phyloP scores from a whole-genome alignment of 2,329 filamentous ascomycete genomes.

The Leptographium flavum region DNA sequence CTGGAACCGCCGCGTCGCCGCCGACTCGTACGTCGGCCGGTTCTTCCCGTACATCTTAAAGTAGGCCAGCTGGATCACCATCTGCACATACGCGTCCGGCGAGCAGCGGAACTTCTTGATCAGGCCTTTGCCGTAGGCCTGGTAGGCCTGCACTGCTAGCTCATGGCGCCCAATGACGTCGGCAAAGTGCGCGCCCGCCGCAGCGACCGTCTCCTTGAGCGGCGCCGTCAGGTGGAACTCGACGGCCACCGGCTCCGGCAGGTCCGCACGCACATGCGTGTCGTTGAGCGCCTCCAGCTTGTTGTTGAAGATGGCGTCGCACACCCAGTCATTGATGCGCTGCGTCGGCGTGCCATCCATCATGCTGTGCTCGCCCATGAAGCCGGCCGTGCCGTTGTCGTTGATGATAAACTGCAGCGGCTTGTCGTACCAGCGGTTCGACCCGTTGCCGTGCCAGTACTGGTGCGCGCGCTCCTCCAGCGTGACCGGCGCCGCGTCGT shows the following conservation, averaged over 20 bases:
- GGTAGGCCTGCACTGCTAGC: slow-evolving; percentile 85
- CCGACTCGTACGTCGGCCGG: slow-evolving; percentile 94
- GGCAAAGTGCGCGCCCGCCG: slow-evolving; percentile 65
- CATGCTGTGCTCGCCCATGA: slow-evolving; percentile 98
- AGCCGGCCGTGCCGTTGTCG: slow-evolving; percentile 93
- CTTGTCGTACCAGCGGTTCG: slow-evolving; percentile 97
- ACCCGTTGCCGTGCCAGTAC: slow-evolving; percentile 96
- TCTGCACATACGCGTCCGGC: slow-evolving; percentile 93
- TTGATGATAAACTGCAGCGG: slow-evolving; percentile 96
- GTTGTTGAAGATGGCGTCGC: slow-evolving; percentile 83
- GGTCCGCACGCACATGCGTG: slow-evolving; percentile 60
- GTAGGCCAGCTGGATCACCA: slow-evolving; percentile 97
- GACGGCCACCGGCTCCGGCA: slow-evolving; percentile 67
- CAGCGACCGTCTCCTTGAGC: slow-evolving; percentile 63
- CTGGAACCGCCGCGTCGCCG: slow-evolving; percentile 88
- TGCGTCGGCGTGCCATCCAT: slow-evolving; percentile 99
- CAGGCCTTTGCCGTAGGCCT: slow-evolving; percentile 92
- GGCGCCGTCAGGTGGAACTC: slow-evolving; percentile 65
- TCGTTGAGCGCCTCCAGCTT: slow-evolving; percentile 74
- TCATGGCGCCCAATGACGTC: slow-evolving; percentile 77
- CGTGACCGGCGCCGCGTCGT: slow-evolving; percentile 81
- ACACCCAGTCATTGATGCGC: slow-evolving; percentile 88
- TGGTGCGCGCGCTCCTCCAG: slow-evolving; percentile 88
- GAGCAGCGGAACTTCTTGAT: slow-evolving; percentile 99
- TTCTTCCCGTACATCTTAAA: slow-evolving; percentile 99